A percentile compares a stretch with the other conserved stretches of the same genome.
Conservation (phyloP, 1,284 basidiomycete genomes). For the Cerioporus squamosus region DNA sequence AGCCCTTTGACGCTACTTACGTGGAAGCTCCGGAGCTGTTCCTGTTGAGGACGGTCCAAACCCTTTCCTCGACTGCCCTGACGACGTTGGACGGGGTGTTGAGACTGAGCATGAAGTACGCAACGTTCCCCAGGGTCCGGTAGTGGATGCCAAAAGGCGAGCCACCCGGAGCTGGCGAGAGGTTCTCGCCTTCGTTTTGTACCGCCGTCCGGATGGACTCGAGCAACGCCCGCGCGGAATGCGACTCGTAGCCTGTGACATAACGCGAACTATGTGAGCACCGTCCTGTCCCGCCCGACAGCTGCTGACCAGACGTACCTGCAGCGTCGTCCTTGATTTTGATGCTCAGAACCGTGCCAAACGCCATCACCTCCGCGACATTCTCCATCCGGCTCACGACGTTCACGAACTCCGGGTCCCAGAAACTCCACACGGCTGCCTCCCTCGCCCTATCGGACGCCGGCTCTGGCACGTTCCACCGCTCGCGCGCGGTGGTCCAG, state of each 20-base stretch:
- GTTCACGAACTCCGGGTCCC: slow-evolving; percentile 78
- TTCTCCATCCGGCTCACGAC: slow-evolving; percentile 58
- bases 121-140: slow-evolving; percentile 89
- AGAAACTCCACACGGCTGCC: slow-evolving; percentile 80
- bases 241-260: slow-evolving; percentile 74
- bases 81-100: slow-evolving; percentile 67
- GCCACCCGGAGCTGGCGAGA: slow-evolving; percentile 56
- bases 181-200: slow-evolving; percentile 18
- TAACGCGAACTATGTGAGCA: not conserved
- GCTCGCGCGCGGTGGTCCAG: slow-evolving; percentile 59
- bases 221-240: slow-evolving; percentile 68
- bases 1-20: too few species aligned
- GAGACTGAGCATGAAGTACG: slow-evolving; percentile 94
- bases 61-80: slow-evolving; percentile 61
- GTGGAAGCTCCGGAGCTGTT: not conserved
- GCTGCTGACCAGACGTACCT: slow-evolving; percentile 45
- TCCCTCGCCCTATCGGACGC: slow-evolving; percentile 16
- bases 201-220: slow-evolving; percentile 44
- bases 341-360: slow-evolving; percentile 89
- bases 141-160: slow-evolving; percentile 81
- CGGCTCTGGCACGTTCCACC: slow-evolving; percentile 44
- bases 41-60: slow-evolving; percentile 43
- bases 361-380: slow-evolving; percentile 82
- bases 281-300: not conserved
- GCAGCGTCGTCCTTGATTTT: slow-evolving; percentile 67